Percentiles rank a stretch among this genome's conserved stretches.
Evolutionary conservation across 805 yeast genomes (phyloP).

Genomic region (Blastobotrys chiropterorum): DNA sequence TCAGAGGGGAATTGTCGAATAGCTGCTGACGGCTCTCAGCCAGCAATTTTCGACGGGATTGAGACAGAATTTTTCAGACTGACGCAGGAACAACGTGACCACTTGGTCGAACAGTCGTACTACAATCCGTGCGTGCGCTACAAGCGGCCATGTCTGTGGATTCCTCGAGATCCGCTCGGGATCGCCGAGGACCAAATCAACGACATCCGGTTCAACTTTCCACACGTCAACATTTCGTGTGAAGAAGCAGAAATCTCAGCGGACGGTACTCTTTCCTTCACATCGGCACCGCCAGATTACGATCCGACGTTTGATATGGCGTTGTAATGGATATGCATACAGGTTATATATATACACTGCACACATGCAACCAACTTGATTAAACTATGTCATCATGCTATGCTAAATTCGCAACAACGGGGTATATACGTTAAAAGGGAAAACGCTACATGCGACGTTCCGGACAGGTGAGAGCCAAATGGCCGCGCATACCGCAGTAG

Average conservation of each 20-base stretch:
- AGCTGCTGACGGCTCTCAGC: background rate
- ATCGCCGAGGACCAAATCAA: conserved; percentile 31
- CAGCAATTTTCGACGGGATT: conserved; percentile 21
- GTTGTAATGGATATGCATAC: conserved; percentile 7
- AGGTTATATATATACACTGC: too few relatives aligned
- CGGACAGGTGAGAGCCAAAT: background rate
- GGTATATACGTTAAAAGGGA: background rate
- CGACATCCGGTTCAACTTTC: conserved; percentile 22
- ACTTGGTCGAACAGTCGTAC: conserved; percentile 24
- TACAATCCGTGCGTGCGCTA: conserved; percentile 28
- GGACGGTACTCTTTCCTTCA: conserved; percentile 22
- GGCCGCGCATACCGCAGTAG: background rate
- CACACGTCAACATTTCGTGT: conserved; percentile 25
- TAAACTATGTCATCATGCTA: too few relatives aligned
- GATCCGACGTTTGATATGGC: conserved; percentile 20
- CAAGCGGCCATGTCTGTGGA: conserved; percentile 36
- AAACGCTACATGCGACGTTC: background rate
- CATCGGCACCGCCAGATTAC: conserved; percentile 24
- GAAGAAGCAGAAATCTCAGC: conserved; percentile 23
- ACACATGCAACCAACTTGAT: too few relatives aligned
- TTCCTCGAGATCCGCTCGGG: conserved; percentile 38
- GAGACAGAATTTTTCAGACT: conserved; percentile 23
- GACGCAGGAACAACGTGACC: conserved; percentile 23
- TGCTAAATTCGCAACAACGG: too few relatives aligned
- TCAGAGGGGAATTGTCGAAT: background rate